Evolutionary conservation across 805 yeast genomes (phyloP), one percentile per base, ranked within the genome.

Genomic region (Komagataella ulmi): DNA sequence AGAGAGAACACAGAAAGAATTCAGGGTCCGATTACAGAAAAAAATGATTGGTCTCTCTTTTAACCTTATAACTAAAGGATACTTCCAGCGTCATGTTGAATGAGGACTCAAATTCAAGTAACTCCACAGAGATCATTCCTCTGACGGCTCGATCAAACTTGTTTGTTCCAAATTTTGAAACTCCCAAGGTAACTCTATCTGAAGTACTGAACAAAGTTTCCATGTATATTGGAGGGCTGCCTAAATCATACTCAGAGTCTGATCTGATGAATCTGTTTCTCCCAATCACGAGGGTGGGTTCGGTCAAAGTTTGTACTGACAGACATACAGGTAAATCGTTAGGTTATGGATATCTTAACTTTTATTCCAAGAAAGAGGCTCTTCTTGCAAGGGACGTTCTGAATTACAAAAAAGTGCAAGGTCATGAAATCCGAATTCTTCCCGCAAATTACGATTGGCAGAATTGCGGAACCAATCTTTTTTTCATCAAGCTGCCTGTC

Each of bases 281-380:
- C 14, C 40, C 40, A 8, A 30, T 83, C 14, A 61, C 73, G 12
- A 30, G 40, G 14, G n/a, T 30, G 40, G 40, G 40, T 30, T 76
- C 85, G 3, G 79, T 80, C 30, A 83, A 82, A 59, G 70, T 85
- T 45, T 80, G 88, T 56, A 66, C 71, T 52, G 78, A 79, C 57
- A 74, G 77, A 23, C 65, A 68, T 36, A 68, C 77, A n/a, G 75
- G 75, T 21, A 65, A 72, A 49, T 77, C 89, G 1, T 66, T 87
- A 52, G 85, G 88, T 2, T 83, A 85, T 64, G 93, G 88, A 0
- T 85, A 84, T 61, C 80, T 84, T 17, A 83, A 85, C 52, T 83
- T 82, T 61, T 64, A 66, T 6, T 65, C 62, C 3, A 69, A 70
- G 47, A 59, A 64, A 7, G 83, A 77, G 51, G 88, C 88, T 0